Evolutionary conservation across 371 early-diverging fungal genomes (phyloP).

Genomic region (Furculomyces boomerangus): DNA sequence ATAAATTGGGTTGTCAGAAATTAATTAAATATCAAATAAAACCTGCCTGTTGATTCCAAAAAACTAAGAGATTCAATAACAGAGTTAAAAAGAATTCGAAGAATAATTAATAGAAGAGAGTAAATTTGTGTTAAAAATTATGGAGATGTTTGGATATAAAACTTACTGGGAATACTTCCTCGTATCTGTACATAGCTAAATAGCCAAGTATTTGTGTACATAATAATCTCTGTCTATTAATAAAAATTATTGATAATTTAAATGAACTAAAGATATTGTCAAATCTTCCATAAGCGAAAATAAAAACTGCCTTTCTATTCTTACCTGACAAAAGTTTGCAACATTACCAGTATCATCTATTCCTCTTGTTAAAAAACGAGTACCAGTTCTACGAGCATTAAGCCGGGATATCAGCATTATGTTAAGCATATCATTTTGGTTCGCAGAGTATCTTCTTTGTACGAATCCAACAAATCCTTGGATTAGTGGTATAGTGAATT

Average conservation of each 20-base stretch:
- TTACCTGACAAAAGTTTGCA: constrained; percentile 98
- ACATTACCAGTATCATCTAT: constrained; percentile 92
- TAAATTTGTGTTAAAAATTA: too few species aligned
- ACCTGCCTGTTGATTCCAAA: constrained; percentile 96
- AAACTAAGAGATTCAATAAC: too few species aligned
- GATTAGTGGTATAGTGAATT: constrained; percentile 40
- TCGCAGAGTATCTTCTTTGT: constrained; percentile 5
- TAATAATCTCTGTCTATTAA: constrained; percentile 30
- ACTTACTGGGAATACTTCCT: constrained; percentile 92
- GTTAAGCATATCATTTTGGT: constrained; percentile 21
- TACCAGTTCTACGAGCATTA: constrained; percentile 83
- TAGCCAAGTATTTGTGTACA: not conserved
- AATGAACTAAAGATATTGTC: too few species aligned
- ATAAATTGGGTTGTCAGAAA: too few species aligned
- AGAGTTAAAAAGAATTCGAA: too few species aligned
- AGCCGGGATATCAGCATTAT: constrained; percentile 77
- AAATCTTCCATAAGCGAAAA: too few species aligned
- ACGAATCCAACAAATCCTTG: constrained; percentile 18
- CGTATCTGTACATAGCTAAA: constrained; percentile 27
- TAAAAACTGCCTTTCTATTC: too few species aligned
- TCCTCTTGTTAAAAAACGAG: constrained; percentile 91
- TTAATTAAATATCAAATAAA: too few species aligned
- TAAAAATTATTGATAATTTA: too few species aligned
- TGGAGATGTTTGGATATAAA: too few species aligned
- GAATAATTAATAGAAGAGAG: too few species aligned